phyloP scores from a whole-genome alignment of 371 early-diverging fungal species.

The Saksenaea oblongispora region DNA sequence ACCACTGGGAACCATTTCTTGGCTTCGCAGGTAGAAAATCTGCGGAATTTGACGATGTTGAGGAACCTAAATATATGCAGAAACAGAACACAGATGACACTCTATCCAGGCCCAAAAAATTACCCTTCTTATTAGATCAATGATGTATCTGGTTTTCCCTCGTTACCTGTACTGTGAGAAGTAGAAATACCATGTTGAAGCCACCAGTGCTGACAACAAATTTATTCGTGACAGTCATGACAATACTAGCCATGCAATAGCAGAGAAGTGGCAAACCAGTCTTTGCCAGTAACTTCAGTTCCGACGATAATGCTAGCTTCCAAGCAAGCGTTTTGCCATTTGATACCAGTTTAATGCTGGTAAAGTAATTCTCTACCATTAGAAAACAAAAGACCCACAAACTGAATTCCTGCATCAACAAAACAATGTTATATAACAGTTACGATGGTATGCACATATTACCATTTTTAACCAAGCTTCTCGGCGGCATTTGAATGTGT shows the following conservation, averaged over 20 bases:
- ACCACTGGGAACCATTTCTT: conserved; percentile 90
- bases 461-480: too few relatives aligned
- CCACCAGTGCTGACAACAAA: conserved; percentile 77
- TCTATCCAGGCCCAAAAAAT: too few relatives aligned
- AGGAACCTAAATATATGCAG: conserved; percentile 61
- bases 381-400: too few relatives aligned
- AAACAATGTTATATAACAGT: too few relatives aligned
- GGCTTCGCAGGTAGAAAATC: conserved; percentile 62
- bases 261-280: conserved; percentile 60
- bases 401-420: too few relatives aligned
- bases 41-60: conserved; percentile 67
- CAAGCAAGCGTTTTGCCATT: background rate
- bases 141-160: background rate
- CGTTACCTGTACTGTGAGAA: conserved; percentile 83
- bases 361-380: background rate
- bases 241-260: conserved; percentile 82
- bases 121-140: too few relatives aligned
- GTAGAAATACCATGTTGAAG: conserved; percentile 87
- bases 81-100: conserved; percentile 39
- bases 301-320: too few relatives aligned
- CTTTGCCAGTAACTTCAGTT: background rate
- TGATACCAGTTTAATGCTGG: too few relatives aligned
- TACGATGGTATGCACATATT: too few relatives aligned
- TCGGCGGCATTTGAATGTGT: too few relatives aligned
- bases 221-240: conserved; percentile 93